Base-by-base conservation (phyloP, 148 eudicot genomes). In the Drosera capensis region DNA sequence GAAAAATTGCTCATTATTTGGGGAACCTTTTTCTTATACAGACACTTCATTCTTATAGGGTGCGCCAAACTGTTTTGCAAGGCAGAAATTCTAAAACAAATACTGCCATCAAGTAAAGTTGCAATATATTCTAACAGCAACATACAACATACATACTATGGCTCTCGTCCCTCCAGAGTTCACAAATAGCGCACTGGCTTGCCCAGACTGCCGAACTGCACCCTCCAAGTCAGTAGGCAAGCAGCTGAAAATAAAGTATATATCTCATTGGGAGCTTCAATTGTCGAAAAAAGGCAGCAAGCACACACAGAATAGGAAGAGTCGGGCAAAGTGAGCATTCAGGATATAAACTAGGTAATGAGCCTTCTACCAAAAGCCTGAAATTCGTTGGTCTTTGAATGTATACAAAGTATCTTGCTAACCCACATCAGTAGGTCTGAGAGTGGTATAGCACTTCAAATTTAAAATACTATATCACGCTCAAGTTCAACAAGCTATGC, bases 211-310 rank as follows among this genome's bases (percentile, higher is more conserved):
- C 58, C 78, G 78, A 51, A 90, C 99, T 17, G 99, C 99, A 56
- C 94, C 99, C 80, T 67, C 94, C 82, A 90, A 64, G 66, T 85
- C 73, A 55, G 76, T 63, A 60, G 99, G 99, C 73, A 90, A 62
- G 62, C 95, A 90, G 63, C 99, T 90, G 86, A 54, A 50, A 75
- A 62, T 40, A 40, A 51, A 55, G 12, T 8, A 18, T 5, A 11
- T 18, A n/a, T 1, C 7, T 21, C 13, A 2, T 12, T 20, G 17
- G 16, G n/a, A 2, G 1, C n/a, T 39, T 17, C 14, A 2, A 7
- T 1, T 39, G 37, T 25, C 23, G 11, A 36, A 23, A 50, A 14
- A 22, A 3, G 8, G 17, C 4, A 5, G 16, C n/a, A n/a, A 35
- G 7, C 40, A 41, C 46, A 8, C 17, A 23, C n/a, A 13, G 11